Percentiles rank a stretch among this genome's conserved stretches.
phyloP scores from a whole-genome alignment of 805 yeast genomes.

The Candida ficus region DNA sequence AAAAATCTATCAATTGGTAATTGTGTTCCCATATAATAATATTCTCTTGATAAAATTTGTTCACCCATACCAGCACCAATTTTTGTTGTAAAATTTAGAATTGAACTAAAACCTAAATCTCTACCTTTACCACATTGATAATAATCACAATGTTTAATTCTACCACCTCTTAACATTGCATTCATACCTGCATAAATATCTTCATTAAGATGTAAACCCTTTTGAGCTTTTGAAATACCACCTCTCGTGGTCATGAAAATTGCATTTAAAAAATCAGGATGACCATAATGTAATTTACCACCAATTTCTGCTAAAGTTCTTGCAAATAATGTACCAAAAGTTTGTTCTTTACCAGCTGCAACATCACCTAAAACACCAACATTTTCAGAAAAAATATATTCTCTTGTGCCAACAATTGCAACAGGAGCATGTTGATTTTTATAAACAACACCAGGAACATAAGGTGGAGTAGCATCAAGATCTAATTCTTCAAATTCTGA shows the following conservation, averaged over 20 bases:
- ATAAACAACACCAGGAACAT: slow-evolving; percentile 52
- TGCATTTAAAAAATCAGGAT: slow-evolving; percentile 90
- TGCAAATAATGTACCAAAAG: slow-evolving; percentile 94
- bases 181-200: slow-evolving; percentile 96
- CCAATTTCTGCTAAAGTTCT: slow-evolving; percentile 91
- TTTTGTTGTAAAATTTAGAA: slow-evolving; percentile 88
- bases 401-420: slow-evolving; percentile 93
- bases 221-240: slow-evolving; percentile 92
- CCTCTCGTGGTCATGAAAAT: slow-evolving; percentile 94
- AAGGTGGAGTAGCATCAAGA: slow-evolving; percentile 44
- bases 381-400: slow-evolving; percentile 88
- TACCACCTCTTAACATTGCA: slow-evolving; percentile 84
- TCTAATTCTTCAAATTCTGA: slow-evolving; percentile 87
- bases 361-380: slow-evolving; percentile 92
- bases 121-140: slow-evolving; percentile 97
- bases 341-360: slow-evolving; percentile 97
- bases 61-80: slow-evolving; percentile 99
- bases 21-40: slow-evolving; percentile 85
- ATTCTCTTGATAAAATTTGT: slow-evolving; percentile 86
- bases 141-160: slow-evolving; percentile 92
- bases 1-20: slow-evolving; percentile 85
- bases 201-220: slow-evolving; percentile 87
- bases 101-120: slow-evolving; percentile 90
- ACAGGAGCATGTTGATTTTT: slow-evolving; percentile 48
- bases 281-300: slow-evolving; percentile 93